Conservation (phyloP, 768 basidiomycete genomes). For the Tulasnella sp. region DNA sequence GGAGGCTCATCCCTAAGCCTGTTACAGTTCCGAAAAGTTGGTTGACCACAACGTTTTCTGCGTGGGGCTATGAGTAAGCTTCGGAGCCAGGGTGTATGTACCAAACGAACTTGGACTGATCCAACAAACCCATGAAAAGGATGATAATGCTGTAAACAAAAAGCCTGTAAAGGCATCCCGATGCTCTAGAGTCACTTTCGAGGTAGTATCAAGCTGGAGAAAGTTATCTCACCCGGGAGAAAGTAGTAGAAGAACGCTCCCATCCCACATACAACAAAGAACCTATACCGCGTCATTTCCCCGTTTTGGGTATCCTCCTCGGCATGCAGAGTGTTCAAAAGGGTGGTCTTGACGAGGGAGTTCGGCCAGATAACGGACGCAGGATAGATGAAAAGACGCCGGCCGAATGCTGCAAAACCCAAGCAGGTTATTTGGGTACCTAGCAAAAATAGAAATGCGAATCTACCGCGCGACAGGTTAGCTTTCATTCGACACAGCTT, state of each 20-base stretch:
- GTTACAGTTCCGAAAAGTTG: conserved; percentile 80
- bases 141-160: conserved; percentile 77
- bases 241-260: conserved; percentile 80
- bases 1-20: conserved; percentile 79
- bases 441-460: conserved; percentile 67
- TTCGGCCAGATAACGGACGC: conserved; percentile 98
- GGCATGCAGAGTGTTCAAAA: conserved; percentile 93
- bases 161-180: conserved; percentile 58
- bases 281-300: conserved; percentile 60
- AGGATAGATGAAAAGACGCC: conserved; percentile 90
- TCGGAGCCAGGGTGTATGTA: not conserved
- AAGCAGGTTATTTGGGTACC: conserved; percentile 92
- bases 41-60: conserved; percentile 71
- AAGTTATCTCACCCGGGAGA: conserved; percentile 60
- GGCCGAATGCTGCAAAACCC: conserved; percentile 80
- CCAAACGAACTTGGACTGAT: conserved; percentile 36
- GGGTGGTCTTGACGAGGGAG: conserved; percentile 86
- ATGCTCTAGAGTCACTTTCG: too few relatives aligned
- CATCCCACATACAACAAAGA: conserved; percentile 64
- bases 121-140: conserved; percentile 93
- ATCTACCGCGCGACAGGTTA: conserved; percentile 31
- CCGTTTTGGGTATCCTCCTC: conserved; percentile 57
- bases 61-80: not conserved
- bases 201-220: not conserved
- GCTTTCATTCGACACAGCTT: not conserved